Conservation (phyloP, 176 grass and related monocot species). For the Microstegium vimineum region DNA sequence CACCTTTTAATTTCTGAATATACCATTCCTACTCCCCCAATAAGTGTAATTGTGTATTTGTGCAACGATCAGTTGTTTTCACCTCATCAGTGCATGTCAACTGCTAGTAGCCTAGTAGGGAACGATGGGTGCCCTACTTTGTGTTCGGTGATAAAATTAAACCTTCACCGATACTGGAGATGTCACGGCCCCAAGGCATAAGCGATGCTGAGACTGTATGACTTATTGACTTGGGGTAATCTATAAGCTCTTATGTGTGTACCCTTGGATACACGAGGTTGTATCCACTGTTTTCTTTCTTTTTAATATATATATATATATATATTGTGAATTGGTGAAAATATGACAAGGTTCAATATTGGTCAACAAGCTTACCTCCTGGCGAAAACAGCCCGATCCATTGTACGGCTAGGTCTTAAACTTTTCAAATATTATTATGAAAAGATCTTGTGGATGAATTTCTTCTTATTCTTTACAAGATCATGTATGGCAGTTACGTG, state of each 20-base stretch:
- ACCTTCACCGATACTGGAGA: neutral
- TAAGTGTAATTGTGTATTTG: conserved; percentile 27
- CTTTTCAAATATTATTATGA: no score
- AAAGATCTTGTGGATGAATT: neutral
- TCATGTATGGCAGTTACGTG: neutral
- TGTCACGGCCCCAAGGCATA: neutral
- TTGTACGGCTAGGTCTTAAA: no score
- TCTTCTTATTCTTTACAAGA: neutral
- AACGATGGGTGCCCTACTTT: neutral
- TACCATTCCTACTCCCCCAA: neutral
- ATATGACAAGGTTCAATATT: neutral
- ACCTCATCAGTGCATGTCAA: neutral
- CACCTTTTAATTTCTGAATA: neutral
- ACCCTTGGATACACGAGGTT: neutral
- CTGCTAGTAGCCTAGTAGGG: neutral
- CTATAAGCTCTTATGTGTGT: neutral
- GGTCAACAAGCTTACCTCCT: neutral
- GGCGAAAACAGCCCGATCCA: neutral
- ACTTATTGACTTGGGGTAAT: neutral
- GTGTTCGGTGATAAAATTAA: neutral
- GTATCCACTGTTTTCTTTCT: neutral
- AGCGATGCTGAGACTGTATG: neutral
- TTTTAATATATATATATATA: no score
- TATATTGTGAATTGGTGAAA: neutral
- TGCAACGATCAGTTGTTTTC: neutral